Conservation (phyloP, 345 rosid genomes). For the Eucalyptus sideroxylon region DNA sequence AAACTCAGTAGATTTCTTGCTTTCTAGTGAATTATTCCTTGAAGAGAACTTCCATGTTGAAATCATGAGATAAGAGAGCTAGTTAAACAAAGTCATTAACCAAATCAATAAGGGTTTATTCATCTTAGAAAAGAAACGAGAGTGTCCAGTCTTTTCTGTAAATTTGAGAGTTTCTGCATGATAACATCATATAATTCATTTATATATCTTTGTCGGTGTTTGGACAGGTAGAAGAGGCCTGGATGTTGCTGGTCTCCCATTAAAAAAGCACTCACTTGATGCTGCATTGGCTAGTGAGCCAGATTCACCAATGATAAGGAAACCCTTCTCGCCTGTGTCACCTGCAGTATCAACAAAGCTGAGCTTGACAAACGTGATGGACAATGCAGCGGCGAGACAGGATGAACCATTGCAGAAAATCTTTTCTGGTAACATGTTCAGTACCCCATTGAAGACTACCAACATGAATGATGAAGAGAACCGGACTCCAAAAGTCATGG, state of each 20-base stretch:
- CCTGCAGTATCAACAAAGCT: conserved; percentile 37
- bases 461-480: conserved; percentile 40
- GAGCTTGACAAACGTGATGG: conserved; percentile 14
- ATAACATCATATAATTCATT: not conserved
- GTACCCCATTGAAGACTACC: conserved; percentile 42
- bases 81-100: not conserved
- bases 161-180: not conserved
- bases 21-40: not conserved
- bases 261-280: conserved; percentile 49
- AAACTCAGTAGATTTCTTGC: not conserved
- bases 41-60: not conserved
- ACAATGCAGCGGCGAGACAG: not conserved
- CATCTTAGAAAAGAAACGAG: not conserved
- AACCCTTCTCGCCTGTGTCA: conserved; percentile 83
- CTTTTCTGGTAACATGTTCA: conserved; percentile 5
- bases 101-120: not conserved
- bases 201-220: not conserved
- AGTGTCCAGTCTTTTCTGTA: not conserved
- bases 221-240: conserved; percentile 53
- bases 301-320: conserved; percentile 61
- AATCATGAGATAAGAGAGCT: not conserved
- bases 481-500: conserved; percentile 49
- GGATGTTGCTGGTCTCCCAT: conserved; percentile 56
- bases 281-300: conserved; percentile 22
- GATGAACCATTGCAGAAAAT: conserved; percentile 17